Percentiles rank a stretch among this genome's conserved stretches.
Conservation (phyloP, 345 rosid species). For the Eucalyptus rudis region DNA sequence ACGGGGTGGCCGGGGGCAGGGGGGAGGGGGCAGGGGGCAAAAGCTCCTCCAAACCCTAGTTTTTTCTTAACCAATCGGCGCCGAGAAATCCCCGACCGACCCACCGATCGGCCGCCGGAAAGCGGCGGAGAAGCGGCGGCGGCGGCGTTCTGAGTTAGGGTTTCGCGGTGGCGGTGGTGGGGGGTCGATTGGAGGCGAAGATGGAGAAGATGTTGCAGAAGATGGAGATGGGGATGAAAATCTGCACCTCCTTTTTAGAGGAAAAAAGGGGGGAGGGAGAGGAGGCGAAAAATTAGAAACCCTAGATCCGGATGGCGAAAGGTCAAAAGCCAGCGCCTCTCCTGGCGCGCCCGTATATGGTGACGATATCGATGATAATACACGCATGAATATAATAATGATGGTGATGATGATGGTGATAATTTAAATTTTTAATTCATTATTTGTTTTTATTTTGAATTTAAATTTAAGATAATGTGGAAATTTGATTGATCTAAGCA, state of each 20-base stretch:
- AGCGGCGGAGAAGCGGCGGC: background rate
- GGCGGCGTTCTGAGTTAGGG: background rate
- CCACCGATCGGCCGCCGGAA: background rate
- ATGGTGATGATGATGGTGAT: background rate
- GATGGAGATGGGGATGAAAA: background rate
- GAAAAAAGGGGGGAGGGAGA: background rate
- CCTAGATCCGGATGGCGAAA: slow-evolving; percentile 50
- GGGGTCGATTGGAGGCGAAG: background rate
- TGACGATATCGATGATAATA: background rate
- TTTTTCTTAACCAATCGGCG: background rate
- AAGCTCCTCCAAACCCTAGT: background rate
- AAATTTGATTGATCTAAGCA: background rate
- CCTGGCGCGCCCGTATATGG: background rate
- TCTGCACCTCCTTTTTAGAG: background rate
- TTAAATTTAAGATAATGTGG: background rate
- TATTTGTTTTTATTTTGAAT: too few species aligned
- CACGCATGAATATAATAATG: background rate
- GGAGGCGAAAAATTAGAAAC: slow-evolving; percentile 8
- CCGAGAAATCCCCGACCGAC: background rate
- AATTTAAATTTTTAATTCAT: too few species aligned
- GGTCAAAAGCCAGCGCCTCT: slow-evolving; percentile 6
- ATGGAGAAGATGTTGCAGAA: background rate
- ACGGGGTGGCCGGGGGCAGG: background rate
- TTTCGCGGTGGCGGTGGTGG: background rate
- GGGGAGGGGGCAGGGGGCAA: too few species aligned